These are phyloP conservation scores for Fraxinus angustifolia DNA, from an alignment of 305 asterid species.

Conservation along the genomic window DNA sequence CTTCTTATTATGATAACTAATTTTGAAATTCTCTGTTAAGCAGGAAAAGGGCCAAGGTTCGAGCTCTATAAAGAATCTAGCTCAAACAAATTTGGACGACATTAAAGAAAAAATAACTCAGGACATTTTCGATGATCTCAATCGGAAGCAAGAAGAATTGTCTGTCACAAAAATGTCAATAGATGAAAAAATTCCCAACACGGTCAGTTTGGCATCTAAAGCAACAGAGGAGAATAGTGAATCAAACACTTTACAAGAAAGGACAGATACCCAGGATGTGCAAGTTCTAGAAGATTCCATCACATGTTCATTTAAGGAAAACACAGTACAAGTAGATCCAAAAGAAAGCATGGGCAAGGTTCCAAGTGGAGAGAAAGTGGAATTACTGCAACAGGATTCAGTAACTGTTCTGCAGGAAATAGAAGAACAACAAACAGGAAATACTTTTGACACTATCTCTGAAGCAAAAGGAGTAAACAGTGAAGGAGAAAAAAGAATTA, in stretches of 20 bases:
- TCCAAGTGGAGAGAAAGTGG: constrained; percentile 23
- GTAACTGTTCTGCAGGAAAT: constrained; percentile 13
- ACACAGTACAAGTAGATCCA: constrained; percentile 21
- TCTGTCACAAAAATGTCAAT: constrained; percentile 25
- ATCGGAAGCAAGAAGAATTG: constrained; percentile 26
- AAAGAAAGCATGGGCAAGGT: constrained; percentile 20
- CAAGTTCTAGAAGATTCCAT: constrained; percentile 19
- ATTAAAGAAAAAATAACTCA: constrained; percentile 32
- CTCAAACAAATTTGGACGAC: constrained; percentile 24
- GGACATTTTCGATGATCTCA: constrained; percentile 14
- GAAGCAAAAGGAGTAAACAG: constrained; percentile 21
- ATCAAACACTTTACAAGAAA: constrained; percentile 16
- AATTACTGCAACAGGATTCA: constrained; percentile 14
- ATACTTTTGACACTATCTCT: constrained; percentile 21
- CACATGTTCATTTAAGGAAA: constrained; percentile 21
- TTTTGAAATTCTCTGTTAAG: background rate
- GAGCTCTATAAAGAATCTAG: background rate
- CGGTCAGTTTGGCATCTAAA: constrained; percentile 32
- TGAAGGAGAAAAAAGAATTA: constrained; percentile 13
- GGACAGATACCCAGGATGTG: constrained; percentile 22
- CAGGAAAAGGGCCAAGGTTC: background rate
- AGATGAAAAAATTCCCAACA: constrained; percentile 23
- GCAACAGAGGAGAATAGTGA: constrained; percentile 19
- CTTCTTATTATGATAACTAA: constrained; percentile 8
- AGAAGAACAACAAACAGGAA: constrained; percentile 20